These are phyloP conservation scores for Apiotrichum gracile DNA, from an alignment of 1,284 basidiomycete species.

Conservation along the genomic window DNA sequence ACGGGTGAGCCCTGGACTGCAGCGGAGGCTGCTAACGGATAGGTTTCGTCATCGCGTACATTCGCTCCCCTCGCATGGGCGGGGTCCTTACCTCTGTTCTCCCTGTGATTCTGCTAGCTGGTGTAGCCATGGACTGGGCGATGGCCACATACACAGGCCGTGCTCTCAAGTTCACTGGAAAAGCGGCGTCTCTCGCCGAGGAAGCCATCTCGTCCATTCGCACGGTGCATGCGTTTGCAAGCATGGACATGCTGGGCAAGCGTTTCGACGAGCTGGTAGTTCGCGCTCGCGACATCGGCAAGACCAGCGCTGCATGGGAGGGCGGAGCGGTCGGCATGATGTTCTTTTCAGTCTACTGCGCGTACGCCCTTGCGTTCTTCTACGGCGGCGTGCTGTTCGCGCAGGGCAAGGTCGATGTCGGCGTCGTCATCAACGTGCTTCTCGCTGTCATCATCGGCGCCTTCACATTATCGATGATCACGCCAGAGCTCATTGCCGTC, in stretches of 20 bases:
- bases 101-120: constrained; percentile 76
- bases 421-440: constrained; percentile 70
- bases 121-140: constrained; percentile 44
- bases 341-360: constrained; percentile 66
- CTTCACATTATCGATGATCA: constrained; percentile 64
- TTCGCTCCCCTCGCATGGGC: constrained; percentile 74
- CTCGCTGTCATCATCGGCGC: constrained; percentile 80
- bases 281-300: constrained; percentile 57
- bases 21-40: neutral
- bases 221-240: constrained; percentile 82
- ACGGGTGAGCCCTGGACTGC: constrained; percentile 46
- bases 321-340: constrained; percentile 61
- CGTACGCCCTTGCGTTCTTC: constrained; percentile 46
- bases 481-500: constrained; percentile 77
- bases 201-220: constrained; percentile 65
- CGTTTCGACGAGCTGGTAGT: constrained; percentile 67
- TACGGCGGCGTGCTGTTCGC: constrained; percentile 49
- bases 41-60: constrained; percentile 57
- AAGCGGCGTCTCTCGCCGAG: constrained; percentile 81
- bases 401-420: constrained; percentile 54
- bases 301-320: constrained; percentile 61
- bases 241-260: constrained; percentile 59
- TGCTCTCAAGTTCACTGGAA: constrained; percentile 68
- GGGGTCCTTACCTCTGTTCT: constrained; percentile 83
- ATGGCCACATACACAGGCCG: constrained; percentile 44